These are phyloP conservation scores for Tylopilus felleus DNA, from an alignment of 768 basidiomycete species.

Conservation along the genomic window DNA sequence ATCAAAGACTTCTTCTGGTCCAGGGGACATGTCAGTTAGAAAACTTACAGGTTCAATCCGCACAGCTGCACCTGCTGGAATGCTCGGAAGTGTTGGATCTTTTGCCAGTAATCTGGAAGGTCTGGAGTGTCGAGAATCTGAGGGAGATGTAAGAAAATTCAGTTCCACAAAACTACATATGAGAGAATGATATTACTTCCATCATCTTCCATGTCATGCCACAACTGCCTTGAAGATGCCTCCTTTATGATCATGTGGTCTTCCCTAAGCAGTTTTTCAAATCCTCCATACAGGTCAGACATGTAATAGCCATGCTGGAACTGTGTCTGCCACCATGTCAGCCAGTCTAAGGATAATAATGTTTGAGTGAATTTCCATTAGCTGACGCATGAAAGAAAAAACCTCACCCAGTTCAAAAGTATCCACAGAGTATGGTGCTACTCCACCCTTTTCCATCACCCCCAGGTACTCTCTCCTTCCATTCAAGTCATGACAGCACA, in stretches of 20 bases:
- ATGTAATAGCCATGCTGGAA: background rate
- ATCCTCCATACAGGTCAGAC: background rate
- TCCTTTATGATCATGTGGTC: background rate
- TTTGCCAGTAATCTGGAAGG: no score
- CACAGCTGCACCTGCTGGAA: no score
- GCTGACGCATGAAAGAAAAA: background rate
- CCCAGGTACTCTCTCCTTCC: background rate
- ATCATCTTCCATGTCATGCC: background rate
- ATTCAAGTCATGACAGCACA: background rate
- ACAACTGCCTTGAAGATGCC: background rate
- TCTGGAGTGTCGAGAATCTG: no score
- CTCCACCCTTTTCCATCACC: background rate
- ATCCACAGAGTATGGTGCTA: background rate
- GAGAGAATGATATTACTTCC: background rate
- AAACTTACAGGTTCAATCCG: no score
- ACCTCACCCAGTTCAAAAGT: background rate
- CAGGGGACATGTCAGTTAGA: no score
- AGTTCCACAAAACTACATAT: no score
- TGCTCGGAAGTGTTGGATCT: no score
- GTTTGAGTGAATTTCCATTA: background rate
- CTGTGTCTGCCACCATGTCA: background rate
- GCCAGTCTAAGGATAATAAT: background rate
- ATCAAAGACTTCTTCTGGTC: no score
- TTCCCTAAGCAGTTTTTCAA: background rate
- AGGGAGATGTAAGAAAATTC: no score